These are phyloP conservation scores for Gossypium arboreum DNA, from an alignment of 345 rosid species.

Conservation along the genomic window DNA sequence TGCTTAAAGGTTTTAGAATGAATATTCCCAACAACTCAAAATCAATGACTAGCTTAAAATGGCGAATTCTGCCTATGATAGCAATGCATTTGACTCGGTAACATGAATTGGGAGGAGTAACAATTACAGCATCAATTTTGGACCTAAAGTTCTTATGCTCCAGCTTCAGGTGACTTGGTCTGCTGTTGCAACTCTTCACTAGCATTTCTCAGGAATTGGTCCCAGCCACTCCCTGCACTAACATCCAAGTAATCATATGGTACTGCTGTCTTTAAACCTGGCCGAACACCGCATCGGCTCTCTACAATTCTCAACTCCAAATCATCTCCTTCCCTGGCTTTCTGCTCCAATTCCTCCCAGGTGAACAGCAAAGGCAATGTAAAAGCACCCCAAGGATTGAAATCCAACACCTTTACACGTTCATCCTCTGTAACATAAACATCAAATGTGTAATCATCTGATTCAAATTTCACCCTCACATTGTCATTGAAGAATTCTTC, in stretches of 20 bases:
- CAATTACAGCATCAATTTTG: too few species aligned
- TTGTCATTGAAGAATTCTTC: conserved; percentile 40
- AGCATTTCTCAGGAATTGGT: conserved; percentile 58
- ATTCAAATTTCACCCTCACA: conserved; percentile 49
- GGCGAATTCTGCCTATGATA: too few species aligned
- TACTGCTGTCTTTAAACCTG: conserved; percentile 66
- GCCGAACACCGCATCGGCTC: conserved; percentile 49
- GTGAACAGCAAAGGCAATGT: conserved; percentile 67
- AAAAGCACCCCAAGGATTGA: conserved; percentile 82
- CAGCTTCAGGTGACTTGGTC: conserved; percentile 21
- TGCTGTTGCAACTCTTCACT: conserved; percentile 44
- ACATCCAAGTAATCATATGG: conserved; percentile 69
- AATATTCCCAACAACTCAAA: too few species aligned
- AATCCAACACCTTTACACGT: conserved; percentile 62
- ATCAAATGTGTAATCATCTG: conserved; percentile 60
- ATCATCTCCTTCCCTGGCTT: conserved; percentile 18
- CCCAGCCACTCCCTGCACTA: conserved; percentile 76
- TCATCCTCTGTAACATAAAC: conserved; percentile 52
- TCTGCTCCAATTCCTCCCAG: conserved; percentile 71
- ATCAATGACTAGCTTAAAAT: too few species aligned
- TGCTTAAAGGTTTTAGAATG: too few species aligned
- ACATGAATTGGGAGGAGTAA: too few species aligned
- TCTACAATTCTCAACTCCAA: conserved; percentile 65
- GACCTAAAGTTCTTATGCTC: neutral
- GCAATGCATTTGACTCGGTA: too few species aligned